Base-by-base conservation (phyloP, 805 yeast genomes). In the Ogataea trehaloabstinens region DNA sequence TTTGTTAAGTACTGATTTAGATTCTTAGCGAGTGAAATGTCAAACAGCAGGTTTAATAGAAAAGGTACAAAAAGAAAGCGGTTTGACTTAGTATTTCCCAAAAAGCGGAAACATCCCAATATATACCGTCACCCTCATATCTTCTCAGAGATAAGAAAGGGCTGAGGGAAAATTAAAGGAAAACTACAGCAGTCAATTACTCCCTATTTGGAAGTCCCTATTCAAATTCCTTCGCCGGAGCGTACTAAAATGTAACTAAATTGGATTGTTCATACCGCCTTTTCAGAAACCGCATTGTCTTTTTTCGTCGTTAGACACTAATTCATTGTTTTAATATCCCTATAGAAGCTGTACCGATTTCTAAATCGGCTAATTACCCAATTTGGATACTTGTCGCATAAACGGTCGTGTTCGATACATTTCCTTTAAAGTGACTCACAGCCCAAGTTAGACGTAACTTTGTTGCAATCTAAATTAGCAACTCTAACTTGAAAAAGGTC, bases 1-100 rank as follows among this genome's bases (percentile, higher is more conserved):
- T 35, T 31, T 35, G 24, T 12, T 28, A 34, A 27, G 20, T 15
- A 15, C 20, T 27, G 8, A 16, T 27, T 11, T 15, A 16, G 8
- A 11, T 12, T 27, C 30, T 27, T 12, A 27, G 34, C 34, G 34
- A 30, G 22, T 21, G 34, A 33, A 29, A 19, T 36, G 31, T 27
- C 30, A 27, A 27, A 27, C 30, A 27, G 22, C 8, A 30, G 22
- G 22, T 15, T 6, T 10, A 30, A 30, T 7, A 17, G 17, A n/a
- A 11, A 15, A 7, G 13, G 15, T 11, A 27, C 8, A 12, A 22
- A 22, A 12, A 12, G 25, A 22, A 12, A 22, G 25, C 8, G 12
- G 25, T 22, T 22, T n/a, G n/a, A n/a, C n/a, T n/a, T n/a, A n/a
- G n/a, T 24, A 12, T 12, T 22, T 27, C 17, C 13, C 8, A 15